phyloP scores from a whole-genome alignment of 345 rosid genomes.

The Pugionium cornutum region DNA sequence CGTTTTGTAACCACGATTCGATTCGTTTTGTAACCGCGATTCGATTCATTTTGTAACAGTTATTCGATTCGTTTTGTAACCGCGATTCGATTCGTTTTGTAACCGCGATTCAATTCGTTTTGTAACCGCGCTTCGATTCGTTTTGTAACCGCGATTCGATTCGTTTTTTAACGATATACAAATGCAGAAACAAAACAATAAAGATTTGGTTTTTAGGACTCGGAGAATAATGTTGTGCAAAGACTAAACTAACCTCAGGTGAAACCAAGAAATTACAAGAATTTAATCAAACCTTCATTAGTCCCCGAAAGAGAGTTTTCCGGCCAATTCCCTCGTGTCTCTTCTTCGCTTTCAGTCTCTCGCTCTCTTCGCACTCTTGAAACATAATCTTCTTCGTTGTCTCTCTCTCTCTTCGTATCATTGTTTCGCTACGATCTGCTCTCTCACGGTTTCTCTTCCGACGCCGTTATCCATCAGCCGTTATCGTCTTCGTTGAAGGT shows the following conservation, averaged over 20 bases:
- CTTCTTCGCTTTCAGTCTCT: slow-evolving; percentile 10
- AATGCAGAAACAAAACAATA: no score
- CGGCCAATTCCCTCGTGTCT: slow-evolving; percentile 26
- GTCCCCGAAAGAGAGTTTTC: slow-evolving; percentile 2
- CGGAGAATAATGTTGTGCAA: not conserved
- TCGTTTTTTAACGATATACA: slow-evolving; percentile 1
- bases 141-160: not conserved
- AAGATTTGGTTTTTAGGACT: no score
- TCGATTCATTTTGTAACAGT: no score
- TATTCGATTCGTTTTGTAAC: no score
- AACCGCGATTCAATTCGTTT: no score
- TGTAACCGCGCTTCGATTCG: not conserved
- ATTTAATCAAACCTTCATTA: not conserved
- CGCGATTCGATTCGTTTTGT: no score
- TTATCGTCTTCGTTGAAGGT: slow-evolving; percentile 24
- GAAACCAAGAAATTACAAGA: not conserved
- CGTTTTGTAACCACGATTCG: no score
- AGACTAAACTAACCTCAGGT: slow-evolving; percentile 23
- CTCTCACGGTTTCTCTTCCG: slow-evolving; percentile 1
- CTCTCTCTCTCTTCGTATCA: not conserved
- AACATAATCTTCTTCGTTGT: slow-evolving; percentile 8
- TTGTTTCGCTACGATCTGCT: slow-evolving; percentile 7
- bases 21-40: not conserved
- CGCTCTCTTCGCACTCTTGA: slow-evolving; percentile 21
- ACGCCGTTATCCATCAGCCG: not conserved